Evolutionary conservation across 805 yeast species (phyloP).

Genomic region (Zygosaccharomyces rouxii): DNA sequence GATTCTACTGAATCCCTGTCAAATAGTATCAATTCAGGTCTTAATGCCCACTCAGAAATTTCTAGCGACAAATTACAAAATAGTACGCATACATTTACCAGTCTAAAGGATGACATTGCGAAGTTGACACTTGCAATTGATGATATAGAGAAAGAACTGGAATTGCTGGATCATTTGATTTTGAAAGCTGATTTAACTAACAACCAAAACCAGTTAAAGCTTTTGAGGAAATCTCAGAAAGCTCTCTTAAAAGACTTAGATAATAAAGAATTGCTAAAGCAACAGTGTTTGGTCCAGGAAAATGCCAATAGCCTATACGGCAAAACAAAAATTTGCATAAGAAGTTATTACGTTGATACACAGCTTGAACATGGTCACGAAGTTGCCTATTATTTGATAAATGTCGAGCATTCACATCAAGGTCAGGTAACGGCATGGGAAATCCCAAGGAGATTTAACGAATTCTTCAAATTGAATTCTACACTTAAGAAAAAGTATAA

Average conservation of each 20-base stretch:
- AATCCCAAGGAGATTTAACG: slow-evolving; percentile 84
- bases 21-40: slow-evolving; percentile 9
- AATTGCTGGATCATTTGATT: slow-evolving; percentile 61
- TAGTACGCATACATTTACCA: slow-evolving; percentile 14
- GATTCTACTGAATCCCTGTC: slow-evolving; percentile 24
- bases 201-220: slow-evolving; percentile 61
- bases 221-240: slow-evolving; percentile 61
- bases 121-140: slow-evolving; percentile 55
- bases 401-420: slow-evolving; percentile 56
- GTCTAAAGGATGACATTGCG: slow-evolving; percentile 59
- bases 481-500: slow-evolving; percentile 50
- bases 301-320: slow-evolving; percentile 73
- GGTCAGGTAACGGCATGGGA: slow-evolving; percentile 74
- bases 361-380: slow-evolving; percentile 48
- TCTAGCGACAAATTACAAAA: slow-evolving; percentile 9
- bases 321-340: slow-evolving; percentile 51
- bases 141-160: slow-evolving; percentile 55
- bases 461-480: slow-evolving; percentile 68
- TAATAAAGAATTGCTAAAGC: slow-evolving; percentile 66
- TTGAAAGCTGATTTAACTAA: slow-evolving; percentile 83
- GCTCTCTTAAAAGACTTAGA: slow-evolving; percentile 70
- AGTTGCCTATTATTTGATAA: slow-evolving; percentile 68
- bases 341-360: slow-evolving; percentile 46
- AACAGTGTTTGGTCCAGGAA: slow-evolving; percentile 79
- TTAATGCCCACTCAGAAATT: not conserved